These are phyloP conservation scores for Sporobolomyces roseus DNA, from an alignment of 768 basidiomycete genomes.

Conservation along the genomic window DNA sequence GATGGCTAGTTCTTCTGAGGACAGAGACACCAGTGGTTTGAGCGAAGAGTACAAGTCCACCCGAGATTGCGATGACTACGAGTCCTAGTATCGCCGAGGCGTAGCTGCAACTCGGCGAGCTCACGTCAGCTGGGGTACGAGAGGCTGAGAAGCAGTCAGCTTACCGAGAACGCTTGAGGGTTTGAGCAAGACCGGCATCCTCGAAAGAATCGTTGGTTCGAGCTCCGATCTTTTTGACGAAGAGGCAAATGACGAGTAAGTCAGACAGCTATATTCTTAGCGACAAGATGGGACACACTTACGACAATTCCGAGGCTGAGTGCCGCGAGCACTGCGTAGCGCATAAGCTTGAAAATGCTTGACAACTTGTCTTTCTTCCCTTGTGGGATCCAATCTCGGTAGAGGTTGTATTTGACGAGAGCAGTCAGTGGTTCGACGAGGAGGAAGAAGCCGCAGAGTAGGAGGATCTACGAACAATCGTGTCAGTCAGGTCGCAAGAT, in stretches of 20 bases:
- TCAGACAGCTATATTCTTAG: neutral
- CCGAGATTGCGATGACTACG: neutral
- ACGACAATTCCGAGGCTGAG: constrained; percentile 11
- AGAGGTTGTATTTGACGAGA: constrained; percentile 19
- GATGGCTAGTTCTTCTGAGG: neutral
- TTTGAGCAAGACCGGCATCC: neutral
- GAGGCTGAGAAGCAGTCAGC: neutral
- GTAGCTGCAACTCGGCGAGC: neutral
- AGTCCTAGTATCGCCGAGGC: neutral
- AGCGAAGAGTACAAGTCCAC: neutral
- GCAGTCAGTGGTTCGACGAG: constrained; percentile 8
- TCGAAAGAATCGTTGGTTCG: neutral
- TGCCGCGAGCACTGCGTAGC: neutral
- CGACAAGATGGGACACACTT: neutral
- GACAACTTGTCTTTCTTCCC: neutral
- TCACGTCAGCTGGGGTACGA: neutral
- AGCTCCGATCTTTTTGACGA: neutral
- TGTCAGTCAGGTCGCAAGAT: neutral
- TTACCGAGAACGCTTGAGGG: constrained; percentile 15
- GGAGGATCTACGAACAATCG: constrained; percentile 10
- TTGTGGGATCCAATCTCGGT: constrained; percentile 4
- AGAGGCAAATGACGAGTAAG: no score
- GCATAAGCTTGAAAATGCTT: neutral
- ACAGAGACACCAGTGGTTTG: neutral
- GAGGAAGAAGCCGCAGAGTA: constrained; percentile 19